Evolutionary conservation across 1,139 yeast species (phyloP), one percentile per base, ranked within the genome.

Genomic region (Suzukiozyma palmioleophila): DNA sequence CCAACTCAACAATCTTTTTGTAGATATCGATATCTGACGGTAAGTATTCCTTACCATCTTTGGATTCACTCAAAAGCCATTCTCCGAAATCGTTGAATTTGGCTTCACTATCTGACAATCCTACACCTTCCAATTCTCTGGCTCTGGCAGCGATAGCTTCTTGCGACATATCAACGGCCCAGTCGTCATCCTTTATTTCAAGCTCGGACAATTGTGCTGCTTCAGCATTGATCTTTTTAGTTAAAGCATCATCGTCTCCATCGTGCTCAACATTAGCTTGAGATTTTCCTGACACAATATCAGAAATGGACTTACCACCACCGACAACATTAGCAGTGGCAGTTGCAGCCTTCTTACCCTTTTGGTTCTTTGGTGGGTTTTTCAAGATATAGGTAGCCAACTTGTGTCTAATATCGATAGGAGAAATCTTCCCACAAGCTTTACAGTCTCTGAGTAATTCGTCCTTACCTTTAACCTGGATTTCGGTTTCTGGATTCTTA

Each of bases 121-220:
- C 58, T 46, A 78, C 54, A 34, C 79, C 83, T 64, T 89, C 95
- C 49, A 90, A 74, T 59, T 85, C 95, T 56, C 81, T 73, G 41
- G 96, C 96, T 67, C 99, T 86, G 33, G 87, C 89, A 57, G 86
- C 84, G 52, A 94, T 88, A 40, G 98, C 98, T 64, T 89, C 98
- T 60, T 86, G 95, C 39, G 96, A 86, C 80, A 92, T 86, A 62
- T 92, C 99, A 39, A 90, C 97, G 15, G 97, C 89, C 98, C 98
- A 92, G 49, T 88, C 96, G 53, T 87, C 97, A 57, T 89, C 96
- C 48, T 80, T 79, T 37, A 76, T 75, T 50, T 79, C 82, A 42
- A 84, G 79, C 43, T 78, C 76, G 46, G 73, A 73, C 48, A 86
- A 71, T 38, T 75, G 79, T 11, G 89, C 84, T 24, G 95, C 95